Evolutionary conservation across 768 basidiomycete genomes (phyloP), one percentile per base, ranked within the genome.

Genomic region (Tricholoma flavovirens): DNA sequence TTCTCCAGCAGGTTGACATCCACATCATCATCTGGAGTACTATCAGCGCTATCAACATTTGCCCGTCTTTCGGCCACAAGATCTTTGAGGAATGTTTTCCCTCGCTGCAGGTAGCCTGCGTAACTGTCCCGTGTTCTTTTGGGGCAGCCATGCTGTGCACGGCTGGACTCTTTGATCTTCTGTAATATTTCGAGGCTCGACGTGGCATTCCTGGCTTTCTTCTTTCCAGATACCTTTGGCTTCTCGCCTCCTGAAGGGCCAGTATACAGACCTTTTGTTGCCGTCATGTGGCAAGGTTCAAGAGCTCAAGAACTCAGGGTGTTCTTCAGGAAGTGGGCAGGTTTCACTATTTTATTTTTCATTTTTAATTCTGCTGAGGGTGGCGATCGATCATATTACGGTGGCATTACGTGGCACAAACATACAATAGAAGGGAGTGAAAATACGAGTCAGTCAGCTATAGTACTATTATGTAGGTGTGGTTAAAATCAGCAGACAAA

Each of bases 1-100:
- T 58, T 60, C 21, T 43, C 64, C 7, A 72, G 58, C 9, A 60
- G 29, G 14, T 62, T 53, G 7, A 56, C 57, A 53, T 67, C 62
- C 14, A 65, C 56, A 11, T 56, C 62, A 14, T 60, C 61, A 15
- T 50, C 40, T 3, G 8, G 40, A 42, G 40, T 21, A 19, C 26
- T n/a, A 8, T 36, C 51, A 19, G 29, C 10, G 10, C 9, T 1
- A 45, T 12, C 11, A 1, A 21, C 43, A 24, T 45, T 45, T 45
- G 8, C 21, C 10, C 3, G 43, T 4, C 43, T 10, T 45, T 45
- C 43, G 6, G 43, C 22, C 43, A 45, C 10, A 4, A 45, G 21
- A 24, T 12, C 22, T 11, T 22, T 4, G 2, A 45, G 43, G 12
- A 45, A 45, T 24, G 21, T 14, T 14, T 45, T 45, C 21, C 43